Base-by-base conservation (phyloP, 371 early-diverging fungal species). In the Globomyces sp. region DNA sequence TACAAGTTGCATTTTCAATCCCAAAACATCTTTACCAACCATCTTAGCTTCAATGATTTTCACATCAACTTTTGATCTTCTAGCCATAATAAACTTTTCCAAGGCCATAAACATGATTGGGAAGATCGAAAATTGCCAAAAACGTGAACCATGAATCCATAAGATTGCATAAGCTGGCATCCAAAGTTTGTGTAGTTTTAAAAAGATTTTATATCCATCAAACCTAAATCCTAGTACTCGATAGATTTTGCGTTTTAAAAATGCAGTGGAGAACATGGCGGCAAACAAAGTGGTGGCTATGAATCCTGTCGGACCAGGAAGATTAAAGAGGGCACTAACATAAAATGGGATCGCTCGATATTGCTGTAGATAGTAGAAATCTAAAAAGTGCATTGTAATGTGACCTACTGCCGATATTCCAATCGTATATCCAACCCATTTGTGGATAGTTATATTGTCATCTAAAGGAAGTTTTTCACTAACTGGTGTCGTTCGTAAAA, bases 381-480 rank as follows among this genome's bases (percentile, higher is more conserved):
- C 64, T 39, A 68, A 57, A 61, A 70, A 73, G 58, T 73, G 73
- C 43, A 58, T 45, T 34, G 46, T 46, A 24, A 71, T 63, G 49
- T 73, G 73, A n/a, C 63, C 64, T 49, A 51, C 13, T 2, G 60
- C 50, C 0, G 61, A 53, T 8, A 73, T 8, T 11, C 49, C 36
- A 48, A 70, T 70, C 42, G 66, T 41, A 40, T 53, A 47, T 46
- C 67, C 74, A 24, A 61, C 57, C 24, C 66, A 50, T 41, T 63
- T 66, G 65, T 73, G 73, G 57, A 73, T 71, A 36, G 10, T 39
- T 13, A 73, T 42, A 41, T 71, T 71, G 52, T 73, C 73, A 39
- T 71, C 68, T 34, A 73, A 41, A 9, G 73, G 73, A 2, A 73
- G 63, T 47, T 65, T 66, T n/a, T 73, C 73, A 50, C 64, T 68